Percentiles rank a stretch among this genome's conserved stretches.
Evolutionary conservation across 1,284 basidiomycete species (phyloP).

Genomic region (Irpex sp.): DNA sequence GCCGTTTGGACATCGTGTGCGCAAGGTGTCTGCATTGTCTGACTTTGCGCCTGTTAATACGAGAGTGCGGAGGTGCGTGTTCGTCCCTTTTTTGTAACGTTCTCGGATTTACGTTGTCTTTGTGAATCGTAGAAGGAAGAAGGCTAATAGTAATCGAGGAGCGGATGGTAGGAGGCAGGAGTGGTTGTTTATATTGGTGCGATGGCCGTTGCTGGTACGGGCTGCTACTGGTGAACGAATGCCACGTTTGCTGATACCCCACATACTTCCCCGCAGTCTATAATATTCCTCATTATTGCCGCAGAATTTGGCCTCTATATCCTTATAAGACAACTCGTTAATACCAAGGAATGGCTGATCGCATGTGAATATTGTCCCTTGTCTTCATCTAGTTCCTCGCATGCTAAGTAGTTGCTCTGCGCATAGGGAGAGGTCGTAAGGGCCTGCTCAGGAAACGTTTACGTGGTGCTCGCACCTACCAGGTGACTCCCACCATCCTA

Average conservation of each 20-base stretch:
- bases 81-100: not conserved
- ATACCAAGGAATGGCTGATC: slow-evolving; percentile 86
- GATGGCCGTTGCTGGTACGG: slow-evolving; percentile 87
- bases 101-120: not conserved
- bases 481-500: slow-evolving; percentile 26
- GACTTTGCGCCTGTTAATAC: slow-evolving; percentile 92
- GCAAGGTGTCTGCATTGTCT: slow-evolving; percentile 83
- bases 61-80: slow-evolving; percentile 57
- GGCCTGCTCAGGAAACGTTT: slow-evolving; percentile 72
- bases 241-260: not conserved
- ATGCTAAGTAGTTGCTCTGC: not conserved
- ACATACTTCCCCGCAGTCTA: slow-evolving; percentile 37
- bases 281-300: slow-evolving; percentile 83
- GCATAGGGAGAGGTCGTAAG: slow-evolving; percentile 78
- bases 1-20: slow-evolving; percentile 34
- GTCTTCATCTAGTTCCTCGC: not conserved
- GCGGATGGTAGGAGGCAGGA: slow-evolving; percentile 56
- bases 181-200: slow-evolving; percentile 73
- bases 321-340: slow-evolving; percentile 85
- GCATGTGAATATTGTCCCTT: slow-evolving; percentile 57
- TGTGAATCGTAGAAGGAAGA: not conserved
- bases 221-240: not conserved
- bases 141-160: slow-evolving; percentile 36
- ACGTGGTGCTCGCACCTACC: slow-evolving; percentile 68
- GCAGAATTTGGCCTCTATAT: slow-evolving; percentile 87